Conservation (phyloP, 371 early-diverging fungal species). For the Blastocladiella emersonii region DNA sequence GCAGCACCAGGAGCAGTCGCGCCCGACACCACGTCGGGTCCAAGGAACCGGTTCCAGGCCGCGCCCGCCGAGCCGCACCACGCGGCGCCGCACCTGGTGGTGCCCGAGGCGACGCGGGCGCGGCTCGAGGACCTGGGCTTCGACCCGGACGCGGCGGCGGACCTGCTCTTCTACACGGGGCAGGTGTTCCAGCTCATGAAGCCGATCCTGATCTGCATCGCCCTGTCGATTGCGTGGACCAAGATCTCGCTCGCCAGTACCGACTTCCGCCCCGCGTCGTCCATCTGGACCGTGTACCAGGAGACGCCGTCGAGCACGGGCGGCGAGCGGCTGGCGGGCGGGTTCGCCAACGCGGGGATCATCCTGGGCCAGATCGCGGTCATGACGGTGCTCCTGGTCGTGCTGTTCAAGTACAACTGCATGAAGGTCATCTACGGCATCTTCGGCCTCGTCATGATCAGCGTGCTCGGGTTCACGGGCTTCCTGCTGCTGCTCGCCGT, state of each 20-base stretch:
- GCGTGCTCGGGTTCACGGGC: slow-evolving; percentile 61
- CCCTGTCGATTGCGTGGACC: slow-evolving; percentile 68
- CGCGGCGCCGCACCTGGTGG: not conserved
- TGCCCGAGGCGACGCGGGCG: not conserved
- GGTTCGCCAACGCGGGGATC: slow-evolving; percentile 37
- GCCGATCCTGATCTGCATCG: slow-evolving; percentile 61
- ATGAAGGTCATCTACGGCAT: slow-evolving; percentile 61
- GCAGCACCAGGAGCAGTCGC: too few relatives aligned
- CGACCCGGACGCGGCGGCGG: slow-evolving; percentile 11
- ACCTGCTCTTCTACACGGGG: slow-evolving; percentile 56
- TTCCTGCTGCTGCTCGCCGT: slow-evolving; percentile 45
- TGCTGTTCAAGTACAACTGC: slow-evolving; percentile 56
- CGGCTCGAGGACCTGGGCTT: not conserved
- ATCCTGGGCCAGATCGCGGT: slow-evolving; percentile 65
- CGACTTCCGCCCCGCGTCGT: slow-evolving; percentile 40
- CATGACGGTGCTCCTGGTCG: slow-evolving; percentile 58
- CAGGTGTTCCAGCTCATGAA: slow-evolving; percentile 68
- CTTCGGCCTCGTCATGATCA: slow-evolving; percentile 55
- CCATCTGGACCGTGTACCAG: slow-evolving; percentile 25
- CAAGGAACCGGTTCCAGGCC: too few relatives aligned
- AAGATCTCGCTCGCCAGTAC: slow-evolving; percentile 45
- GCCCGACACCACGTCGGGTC: too few relatives aligned
- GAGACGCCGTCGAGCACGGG: slow-evolving; percentile 11
- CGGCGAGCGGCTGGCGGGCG: slow-evolving; percentile 11
- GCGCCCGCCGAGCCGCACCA: not conserved